Base-by-base conservation (phyloP, 306 rosid genomes). In the Medicago ruthenica region DNA sequence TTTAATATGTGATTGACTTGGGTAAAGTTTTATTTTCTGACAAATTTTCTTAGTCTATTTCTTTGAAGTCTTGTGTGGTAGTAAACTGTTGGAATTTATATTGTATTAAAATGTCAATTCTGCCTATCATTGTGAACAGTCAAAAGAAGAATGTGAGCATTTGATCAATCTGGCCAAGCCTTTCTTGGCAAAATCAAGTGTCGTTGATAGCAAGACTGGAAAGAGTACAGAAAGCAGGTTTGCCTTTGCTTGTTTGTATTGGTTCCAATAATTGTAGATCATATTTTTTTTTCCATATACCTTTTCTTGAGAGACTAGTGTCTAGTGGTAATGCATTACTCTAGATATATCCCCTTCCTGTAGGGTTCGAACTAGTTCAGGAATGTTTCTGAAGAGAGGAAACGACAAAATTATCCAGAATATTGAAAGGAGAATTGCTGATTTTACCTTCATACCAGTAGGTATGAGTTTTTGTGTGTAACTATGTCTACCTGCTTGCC, bases 321-420 rank as follows among this genome's bases (percentile, higher is more conserved):
- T 40, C 70, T 65, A 40, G 70, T 40, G 20, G 77, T 63, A 40
- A 72, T 75, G 45, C 42, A 51, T 69, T 51, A 41, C 42, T 54
- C 70, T 72, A 64, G 73, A 57, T 47, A 31, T 76, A 44, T 78
- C 17, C 24, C 57, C 65, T 83, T 34, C 73, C 10, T 78, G 86
- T 93, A 94, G 97, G 86, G 94, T 88, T 45, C 96, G 97, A 64
- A 94, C 98, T 10, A 91, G 98, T 83, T 89, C 98, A 2, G 98
- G 97, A 73, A 88, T 79, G 87, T 94, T 94, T 85, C 82, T 91
- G 85, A 87, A 15, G 81, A 89, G 98, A 85, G 98, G 98, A 55
- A 79, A 55, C 37, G 94, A 94, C 84, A 88, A 87, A 80, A 74
- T 86, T 66, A 42, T 91, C 76, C 83, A 72, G 59, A 82, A 83